Conservation (phyloP, 2,329 filamentous ascomycete genomes). For the Claviceps sp. region DNA sequence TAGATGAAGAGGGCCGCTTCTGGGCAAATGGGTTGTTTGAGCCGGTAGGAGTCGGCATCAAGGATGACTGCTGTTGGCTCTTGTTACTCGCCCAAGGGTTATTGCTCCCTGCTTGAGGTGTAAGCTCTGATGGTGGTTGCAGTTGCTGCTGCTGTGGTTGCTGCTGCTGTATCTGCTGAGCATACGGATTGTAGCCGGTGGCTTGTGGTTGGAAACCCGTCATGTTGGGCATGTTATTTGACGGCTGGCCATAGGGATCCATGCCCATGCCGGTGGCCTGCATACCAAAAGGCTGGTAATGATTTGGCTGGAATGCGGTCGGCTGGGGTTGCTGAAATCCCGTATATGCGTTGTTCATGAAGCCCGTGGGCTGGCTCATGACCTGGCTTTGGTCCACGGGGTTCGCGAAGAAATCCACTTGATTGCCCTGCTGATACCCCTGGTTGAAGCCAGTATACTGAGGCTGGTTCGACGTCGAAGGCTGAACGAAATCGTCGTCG, state of each 20-base stretch:
- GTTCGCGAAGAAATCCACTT: constrained; percentile 96
- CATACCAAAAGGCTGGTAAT: constrained; percentile 51
- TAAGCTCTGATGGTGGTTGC: constrained; percentile 34
- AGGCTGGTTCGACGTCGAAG: constrained; percentile 33
- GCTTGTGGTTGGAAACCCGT: constrained; percentile 36
- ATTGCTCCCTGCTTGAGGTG: constrained; percentile 68
- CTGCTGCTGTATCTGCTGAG: constrained; percentile 28
- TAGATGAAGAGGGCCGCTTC: constrained; percentile 44
- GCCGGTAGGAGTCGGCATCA: constrained; percentile 77
- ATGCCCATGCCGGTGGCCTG: constrained; percentile 51
- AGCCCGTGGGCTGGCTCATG: constrained; percentile 71
- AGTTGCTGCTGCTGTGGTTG: constrained; percentile 17
- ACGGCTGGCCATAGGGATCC: constrained; percentile 50
- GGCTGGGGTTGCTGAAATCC: constrained; percentile 34
- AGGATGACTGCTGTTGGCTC: constrained; percentile 40
- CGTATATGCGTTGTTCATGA: constrained; percentile 42
- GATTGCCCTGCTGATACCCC: constrained; percentile 91
- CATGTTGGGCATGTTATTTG: constrained; percentile 15
- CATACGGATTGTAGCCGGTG: constrained; percentile 42
- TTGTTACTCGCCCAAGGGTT: constrained; percentile 76
- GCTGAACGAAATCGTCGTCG: constrained; percentile 56
- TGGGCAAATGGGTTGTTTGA: constrained; percentile 96
- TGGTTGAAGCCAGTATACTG: constrained; percentile 88
- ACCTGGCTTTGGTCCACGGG: constrained; percentile 65
- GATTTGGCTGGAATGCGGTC: constrained; percentile 44